Conservation (phyloP, 2,329 filamentous ascomycete genomes). For the Arthrobotrys megalospora region DNA sequence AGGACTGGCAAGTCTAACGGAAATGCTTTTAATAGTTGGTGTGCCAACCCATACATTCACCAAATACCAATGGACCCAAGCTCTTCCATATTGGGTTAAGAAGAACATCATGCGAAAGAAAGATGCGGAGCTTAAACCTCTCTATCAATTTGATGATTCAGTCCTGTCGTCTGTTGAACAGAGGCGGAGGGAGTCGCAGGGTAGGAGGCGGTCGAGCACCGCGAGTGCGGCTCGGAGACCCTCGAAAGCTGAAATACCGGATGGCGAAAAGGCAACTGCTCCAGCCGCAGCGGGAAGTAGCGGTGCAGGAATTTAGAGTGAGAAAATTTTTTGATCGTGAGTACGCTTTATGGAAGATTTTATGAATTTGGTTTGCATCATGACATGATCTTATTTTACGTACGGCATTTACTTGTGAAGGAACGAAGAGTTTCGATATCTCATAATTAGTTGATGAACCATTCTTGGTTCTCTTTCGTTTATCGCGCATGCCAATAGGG, state of each 20-base stretch:
- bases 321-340: too few relatives aligned
- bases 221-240: slow-evolving; percentile 1
- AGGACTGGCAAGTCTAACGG: neutral
- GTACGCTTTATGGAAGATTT: neutral
- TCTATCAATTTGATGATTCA: slow-evolving; percentile 71
- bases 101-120: slow-evolving; percentile 73
- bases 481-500: too few relatives aligned
- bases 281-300: slow-evolving; percentile 5
- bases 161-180: slow-evolving; percentile 55
- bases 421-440: neutral
- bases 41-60: slow-evolving; percentile 74
- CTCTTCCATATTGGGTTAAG: slow-evolving; percentile 75
- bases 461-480: too few relatives aligned
- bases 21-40: slow-evolving; percentile 72
- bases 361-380: neutral
- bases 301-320: neutral
- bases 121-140: slow-evolving; percentile 69
- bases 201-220: slow-evolving; percentile 43
- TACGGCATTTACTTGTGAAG: neutral
- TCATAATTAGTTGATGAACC: too few relatives aligned
- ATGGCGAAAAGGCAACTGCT: neutral
- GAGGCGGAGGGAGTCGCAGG: slow-evolving; percentile 37
- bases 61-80: slow-evolving; percentile 73
- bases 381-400: neutral
- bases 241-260: slow-evolving; percentile 14